Conservation (phyloP, 495 filamentous ascomycete genomes). For the Annulohypoxylon moriforme region DNA sequence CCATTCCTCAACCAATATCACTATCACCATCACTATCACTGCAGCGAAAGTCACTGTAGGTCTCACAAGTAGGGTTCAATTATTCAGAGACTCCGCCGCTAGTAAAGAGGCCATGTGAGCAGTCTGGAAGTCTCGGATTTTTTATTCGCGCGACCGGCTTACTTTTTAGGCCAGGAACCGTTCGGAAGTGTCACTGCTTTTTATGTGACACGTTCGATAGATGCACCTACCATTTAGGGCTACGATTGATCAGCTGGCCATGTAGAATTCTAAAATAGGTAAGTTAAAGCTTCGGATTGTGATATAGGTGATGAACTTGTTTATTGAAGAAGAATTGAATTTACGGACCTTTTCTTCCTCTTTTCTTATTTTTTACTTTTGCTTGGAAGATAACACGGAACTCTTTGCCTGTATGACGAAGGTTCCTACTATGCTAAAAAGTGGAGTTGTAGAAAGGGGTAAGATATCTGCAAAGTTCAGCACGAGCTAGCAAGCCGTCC, state of each 20-base stretch:
- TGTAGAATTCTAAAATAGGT: background rate
- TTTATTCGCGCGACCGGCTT: no score
- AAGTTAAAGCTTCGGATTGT: background rate
- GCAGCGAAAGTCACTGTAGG: background rate
- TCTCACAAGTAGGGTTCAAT: conserved; percentile 11
- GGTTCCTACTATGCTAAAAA: background rate
- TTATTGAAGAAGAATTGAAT: background rate
- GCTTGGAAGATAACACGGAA: no score
- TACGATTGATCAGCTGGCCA: background rate
- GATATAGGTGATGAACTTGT: background rate
- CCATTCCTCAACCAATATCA: background rate
- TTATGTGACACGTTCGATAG: conserved; percentile 10
- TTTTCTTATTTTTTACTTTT: background rate
- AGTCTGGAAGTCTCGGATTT: background rate
- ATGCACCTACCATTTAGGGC: background rate
- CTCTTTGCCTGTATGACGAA: background rate
- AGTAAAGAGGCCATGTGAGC: background rate
- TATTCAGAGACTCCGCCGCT: conserved; percentile 1
- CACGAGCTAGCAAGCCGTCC: background rate
- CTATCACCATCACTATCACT: background rate
- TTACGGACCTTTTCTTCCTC: background rate
- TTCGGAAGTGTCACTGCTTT: conserved; percentile 8
- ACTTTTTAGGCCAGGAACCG: conserved; percentile 1
- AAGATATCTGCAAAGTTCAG: background rate
- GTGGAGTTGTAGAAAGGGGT: background rate